Conservation (phyloP, 2,329 filamentous ascomycete genomes). For the Biscogniauxia mediterranea region DNA sequence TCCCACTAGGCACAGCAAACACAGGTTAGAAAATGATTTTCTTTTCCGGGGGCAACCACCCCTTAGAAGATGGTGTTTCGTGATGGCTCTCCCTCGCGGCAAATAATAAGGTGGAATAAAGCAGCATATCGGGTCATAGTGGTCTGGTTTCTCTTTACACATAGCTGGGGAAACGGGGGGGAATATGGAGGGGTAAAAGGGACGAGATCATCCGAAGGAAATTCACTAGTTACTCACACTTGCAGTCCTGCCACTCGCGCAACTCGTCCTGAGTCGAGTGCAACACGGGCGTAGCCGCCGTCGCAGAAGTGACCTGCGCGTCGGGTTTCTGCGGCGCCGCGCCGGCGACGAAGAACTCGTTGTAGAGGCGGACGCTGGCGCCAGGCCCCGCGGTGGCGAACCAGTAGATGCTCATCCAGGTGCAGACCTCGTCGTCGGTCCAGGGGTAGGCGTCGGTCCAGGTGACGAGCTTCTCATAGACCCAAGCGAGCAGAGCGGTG, state of each 20-base stretch:
- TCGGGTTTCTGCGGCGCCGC: constrained; percentile 56
- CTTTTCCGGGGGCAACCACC: too few species aligned
- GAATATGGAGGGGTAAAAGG: too few species aligned
- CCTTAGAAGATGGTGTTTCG: too few species aligned
- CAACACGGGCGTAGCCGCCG: not conserved
- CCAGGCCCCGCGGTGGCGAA: constrained; percentile 66
- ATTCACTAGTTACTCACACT: constrained; percentile 20
- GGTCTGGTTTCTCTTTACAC: too few species aligned
- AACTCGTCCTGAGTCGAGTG: constrained; percentile 9
- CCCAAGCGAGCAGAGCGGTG: constrained; percentile 69
- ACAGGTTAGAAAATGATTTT: too few species aligned
- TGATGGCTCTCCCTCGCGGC: too few species aligned
- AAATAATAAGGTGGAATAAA: too few species aligned
- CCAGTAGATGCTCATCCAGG: constrained; percentile 72
- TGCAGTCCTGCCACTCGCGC: constrained; percentile 34
- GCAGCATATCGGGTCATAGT: too few species aligned
- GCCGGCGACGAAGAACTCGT: constrained; percentile 47
- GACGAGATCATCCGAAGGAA: too few species aligned
- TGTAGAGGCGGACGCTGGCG: constrained; percentile 68
- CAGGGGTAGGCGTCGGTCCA: constrained; percentile 73
- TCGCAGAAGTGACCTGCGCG: constrained; percentile 41
- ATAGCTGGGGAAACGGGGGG: too few species aligned
- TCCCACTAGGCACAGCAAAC: constrained; percentile 32
- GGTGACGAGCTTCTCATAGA: constrained; percentile 75
- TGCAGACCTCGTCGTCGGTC: constrained; percentile 73